phyloP scores from a whole-genome alignment of 2,329 filamentous ascomycete species.

The Talaromyces sp. region DNA sequence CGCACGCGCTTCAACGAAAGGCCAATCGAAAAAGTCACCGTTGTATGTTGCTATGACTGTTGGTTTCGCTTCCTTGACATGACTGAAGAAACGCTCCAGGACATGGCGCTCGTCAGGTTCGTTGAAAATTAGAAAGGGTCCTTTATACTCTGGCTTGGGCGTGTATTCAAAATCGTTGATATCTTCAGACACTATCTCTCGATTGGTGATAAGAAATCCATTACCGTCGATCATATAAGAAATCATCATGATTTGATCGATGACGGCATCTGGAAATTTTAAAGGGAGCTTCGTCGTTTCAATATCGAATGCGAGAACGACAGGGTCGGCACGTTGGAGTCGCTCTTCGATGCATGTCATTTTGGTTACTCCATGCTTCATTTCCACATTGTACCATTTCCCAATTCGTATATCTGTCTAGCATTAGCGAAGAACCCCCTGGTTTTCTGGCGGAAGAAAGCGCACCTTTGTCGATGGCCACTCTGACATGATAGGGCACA shows the following conservation, averaged over 20 bases:
- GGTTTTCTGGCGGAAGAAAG: not conserved
- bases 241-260: constrained; percentile 99
- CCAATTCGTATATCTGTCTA: constrained; percentile 80
- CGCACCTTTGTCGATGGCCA: constrained; percentile 87
- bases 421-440: constrained; percentile 18
- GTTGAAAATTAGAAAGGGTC: constrained; percentile 97
- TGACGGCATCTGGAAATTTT: constrained; percentile 90
- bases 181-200: constrained; percentile 95
- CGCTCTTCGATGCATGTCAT: constrained; percentile 81
- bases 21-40: constrained; percentile 99
- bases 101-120: constrained; percentile 86
- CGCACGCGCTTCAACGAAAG: constrained; percentile 89
- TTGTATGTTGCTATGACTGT: constrained; percentile 99
- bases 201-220: constrained; percentile 95
- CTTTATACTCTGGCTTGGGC: constrained; percentile 90
- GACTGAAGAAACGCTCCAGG: constrained; percentile 87
- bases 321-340: constrained; percentile 83
- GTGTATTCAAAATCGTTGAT: constrained; percentile 98
- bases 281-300: constrained; percentile 93
- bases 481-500: constrained; percentile 97
- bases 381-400: constrained; percentile 95
- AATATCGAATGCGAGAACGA: constrained; percentile 99
- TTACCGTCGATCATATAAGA: constrained; percentile 99
- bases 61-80: constrained; percentile 89
- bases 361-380: constrained; percentile 83